These are phyloP conservation scores for Amanita muscaria DNA, from an alignment of 768 basidiomycete species.

Conservation along the genomic window DNA sequence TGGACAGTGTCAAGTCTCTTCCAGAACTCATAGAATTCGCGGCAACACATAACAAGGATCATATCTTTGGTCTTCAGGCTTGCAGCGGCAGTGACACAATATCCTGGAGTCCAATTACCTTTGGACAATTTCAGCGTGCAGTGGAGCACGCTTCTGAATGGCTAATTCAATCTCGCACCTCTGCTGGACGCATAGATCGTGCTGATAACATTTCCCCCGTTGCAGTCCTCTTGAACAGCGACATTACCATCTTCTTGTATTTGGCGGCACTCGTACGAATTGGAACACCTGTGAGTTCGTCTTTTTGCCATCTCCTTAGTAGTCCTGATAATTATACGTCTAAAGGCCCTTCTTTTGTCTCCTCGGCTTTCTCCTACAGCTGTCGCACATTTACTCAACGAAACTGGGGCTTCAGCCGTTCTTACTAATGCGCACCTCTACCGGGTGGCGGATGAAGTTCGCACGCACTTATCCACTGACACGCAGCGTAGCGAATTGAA, in stretches of 20 bases:
- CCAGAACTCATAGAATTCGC: conserved; percentile 30
- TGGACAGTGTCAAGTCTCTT: conserved; percentile 24
- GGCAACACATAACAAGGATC: conserved; percentile 25
- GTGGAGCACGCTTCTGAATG: conserved; percentile 27
- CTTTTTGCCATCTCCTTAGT: background rate
- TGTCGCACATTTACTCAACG: conserved; percentile 26
- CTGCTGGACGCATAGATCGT: conserved; percentile 17
- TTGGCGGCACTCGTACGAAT: conserved; percentile 28
- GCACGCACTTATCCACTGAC: conserved; percentile 10
- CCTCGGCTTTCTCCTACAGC: conserved; percentile 27
- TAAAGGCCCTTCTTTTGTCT: conserved; percentile 27
- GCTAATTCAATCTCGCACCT: conserved; percentile 22
- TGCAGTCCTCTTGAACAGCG: conserved; percentile 28
- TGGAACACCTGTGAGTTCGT: conserved; percentile 26
- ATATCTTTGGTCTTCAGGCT: conserved; percentile 27
- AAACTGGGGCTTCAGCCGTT: conserved; percentile 22
- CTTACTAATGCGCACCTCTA: conserved; percentile 24
- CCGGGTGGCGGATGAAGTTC: conserved; percentile 23
- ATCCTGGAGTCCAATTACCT: conserved; percentile 24
- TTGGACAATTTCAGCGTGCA: conserved; percentile 23
- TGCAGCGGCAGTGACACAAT: conserved; percentile 10
- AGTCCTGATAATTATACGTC: background rate
- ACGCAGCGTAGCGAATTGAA: background rate
- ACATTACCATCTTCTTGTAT: conserved; percentile 28
- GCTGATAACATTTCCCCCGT: conserved; percentile 23